A percentile compares a stretch with the other conserved stretches of the same genome.
phyloP scores from a whole-genome alignment of 805 yeast genomes.

The Soucietia sequanensis region DNA sequence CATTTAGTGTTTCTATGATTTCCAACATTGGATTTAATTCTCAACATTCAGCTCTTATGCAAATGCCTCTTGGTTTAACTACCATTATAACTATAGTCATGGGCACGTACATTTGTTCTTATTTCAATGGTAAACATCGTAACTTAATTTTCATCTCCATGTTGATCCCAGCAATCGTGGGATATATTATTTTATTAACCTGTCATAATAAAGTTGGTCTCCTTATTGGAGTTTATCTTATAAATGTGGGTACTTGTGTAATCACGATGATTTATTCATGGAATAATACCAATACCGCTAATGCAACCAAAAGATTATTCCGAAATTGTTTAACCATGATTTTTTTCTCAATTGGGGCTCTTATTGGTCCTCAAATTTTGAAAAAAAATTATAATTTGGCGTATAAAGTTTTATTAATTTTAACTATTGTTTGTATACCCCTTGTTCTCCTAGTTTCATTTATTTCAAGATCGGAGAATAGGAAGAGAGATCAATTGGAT shows the following conservation, averaged over 20 bases:
- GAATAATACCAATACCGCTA: constrained; percentile 67
- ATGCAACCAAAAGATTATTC: constrained; percentile 69
- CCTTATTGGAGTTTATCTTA: constrained; percentile 47
- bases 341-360: constrained; percentile 65
- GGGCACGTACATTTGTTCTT: constrained; percentile 30
- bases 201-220: constrained; percentile 42
- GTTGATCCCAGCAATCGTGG: constrained; percentile 33
- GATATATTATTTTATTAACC: constrained; percentile 43
- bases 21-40: constrained; percentile 48
- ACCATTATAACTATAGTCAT: constrained; percentile 31
- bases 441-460: constrained; percentile 42
- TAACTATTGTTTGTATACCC: constrained; percentile 48
- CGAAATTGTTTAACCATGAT: constrained; percentile 58
- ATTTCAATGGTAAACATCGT: constrained; percentile 18
- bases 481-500: constrained; percentile 39
- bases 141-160: constrained; percentile 27
- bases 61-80: constrained; percentile 58
- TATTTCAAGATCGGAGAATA: constrained; percentile 49
- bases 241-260: constrained; percentile 55
- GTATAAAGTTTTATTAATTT: constrained; percentile 52
- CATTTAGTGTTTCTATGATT: constrained; percentile 54
- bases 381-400: constrained; percentile 60
- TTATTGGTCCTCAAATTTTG: constrained; percentile 70
- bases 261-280: constrained; percentile 59
- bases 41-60: constrained; percentile 47